Base-by-base conservation (phyloP, 495 filamentous ascomycete species). In the Margaritispora aquatica region DNA sequence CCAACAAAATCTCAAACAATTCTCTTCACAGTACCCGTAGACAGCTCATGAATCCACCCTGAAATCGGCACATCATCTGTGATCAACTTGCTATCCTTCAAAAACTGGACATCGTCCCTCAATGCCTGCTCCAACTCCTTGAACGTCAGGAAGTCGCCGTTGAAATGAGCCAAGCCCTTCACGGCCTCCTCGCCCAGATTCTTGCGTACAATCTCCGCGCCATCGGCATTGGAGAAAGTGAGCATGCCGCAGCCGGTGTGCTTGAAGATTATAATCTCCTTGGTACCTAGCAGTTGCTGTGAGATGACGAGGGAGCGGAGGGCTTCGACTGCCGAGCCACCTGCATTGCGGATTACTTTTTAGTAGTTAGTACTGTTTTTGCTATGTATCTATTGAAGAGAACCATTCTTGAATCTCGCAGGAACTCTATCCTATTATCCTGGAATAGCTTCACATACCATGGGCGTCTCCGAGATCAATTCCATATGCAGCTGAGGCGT, bases 201-300 rank as follows among this genome's bases (percentile, higher is more conserved):
- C 70, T 81, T 66, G 67, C 75, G 73, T 8, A 93, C 81, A 34
- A 84, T 64, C 1, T 27, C 67, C 2, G 79, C 77, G 17, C 86
- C 81, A 55, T 82, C 83, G 56, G 80, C 77, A 58, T 92, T 89
- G 3, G 76, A 77, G 64, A 93, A 95, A 0, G 83, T 90, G 41
- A 92, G 65, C 90, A 94, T 94, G 26, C 90, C 89, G 64, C 90
- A 95, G 4, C 84, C 86, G 5, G 81, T 86, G 54, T 95, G 88
- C 72, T 96, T 92, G 58, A 95, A 74, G 21, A 95, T 63, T 26
- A 93, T 63, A 29, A 95, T 83, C 66, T 91, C 89, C 0, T 74
- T 77, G 0, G 90, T 96, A n/a, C 85, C 88, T 8, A 95, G 80
- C 3, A 92, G 75, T 69, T 95, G 89, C 75, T 95, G 76, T 3